These are phyloP conservation scores for Pichia sp. DNA, from an alignment of 1,139 yeast genomes.

Conservation along the genomic window DNA sequence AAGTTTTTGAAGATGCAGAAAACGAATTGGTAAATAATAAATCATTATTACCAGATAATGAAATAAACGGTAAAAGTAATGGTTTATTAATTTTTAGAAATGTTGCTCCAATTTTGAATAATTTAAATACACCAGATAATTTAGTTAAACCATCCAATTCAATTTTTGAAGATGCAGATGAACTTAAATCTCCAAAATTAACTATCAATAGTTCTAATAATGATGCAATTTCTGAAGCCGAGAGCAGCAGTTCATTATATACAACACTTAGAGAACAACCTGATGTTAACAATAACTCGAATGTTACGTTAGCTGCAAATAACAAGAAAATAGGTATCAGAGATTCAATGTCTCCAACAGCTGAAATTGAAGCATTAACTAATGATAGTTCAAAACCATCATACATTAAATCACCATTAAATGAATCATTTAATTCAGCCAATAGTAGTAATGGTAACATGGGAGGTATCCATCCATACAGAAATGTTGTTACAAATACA, in stretches of 20 bases:
- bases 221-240: constrained; percentile 6
- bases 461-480: not conserved
- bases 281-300: not conserved
- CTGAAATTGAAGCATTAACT: not conserved
- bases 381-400: not conserved
- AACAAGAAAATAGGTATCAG: constrained; percentile 2
- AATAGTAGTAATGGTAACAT: too few relatives aligned
- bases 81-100: constrained; percentile 23
- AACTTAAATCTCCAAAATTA: constrained; percentile 7
- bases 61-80: constrained; percentile 6
- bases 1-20: constrained; percentile 26
- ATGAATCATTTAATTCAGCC: not conserved
- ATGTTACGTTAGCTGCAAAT: not conserved
- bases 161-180: constrained; percentile 28
- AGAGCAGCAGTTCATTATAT: constrained; percentile 9
- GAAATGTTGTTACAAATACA: not conserved
- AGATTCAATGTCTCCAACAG: constrained; percentile 6
- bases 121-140: constrained; percentile 22
- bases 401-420: not conserved
- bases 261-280: constrained; percentile 9
- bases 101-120: constrained; percentile 21
- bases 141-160: constrained; percentile 10
- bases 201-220: not conserved
- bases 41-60: constrained; percentile 7
- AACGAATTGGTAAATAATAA: constrained; percentile 10